Evolutionary conservation across 176 grass and related monocot species (phyloP), one percentile per base, ranked within the genome.

Genomic region (Rhynchospora pubera): DNA sequence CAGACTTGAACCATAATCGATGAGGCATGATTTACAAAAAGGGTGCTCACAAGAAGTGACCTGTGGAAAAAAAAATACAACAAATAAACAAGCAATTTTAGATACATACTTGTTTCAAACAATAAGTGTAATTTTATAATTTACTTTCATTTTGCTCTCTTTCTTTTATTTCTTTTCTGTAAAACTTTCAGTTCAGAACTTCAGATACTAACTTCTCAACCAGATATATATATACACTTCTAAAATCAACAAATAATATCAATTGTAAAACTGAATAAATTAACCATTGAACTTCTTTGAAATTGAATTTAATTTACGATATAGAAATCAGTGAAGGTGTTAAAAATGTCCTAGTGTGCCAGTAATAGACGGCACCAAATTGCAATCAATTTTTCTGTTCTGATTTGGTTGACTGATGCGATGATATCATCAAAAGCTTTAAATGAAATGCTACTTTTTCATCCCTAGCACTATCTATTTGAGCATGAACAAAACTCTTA

Each of bases 1-100:
- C 82, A 90, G 56, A 88, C 85, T 87, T 85, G 89, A 85, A 61
- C 92, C 84, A 69, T 93, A 93, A 28, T 91, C 92, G 22, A 93
- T 89, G 84, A 99, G 89, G 83, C 96, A 95, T 84, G 62, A 79
- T 82, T 95, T 99, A 84, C 96, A 99, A 87, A 95, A 99, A 26
- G 65, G 77, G 89, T 99, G 96, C 68, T 91, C 84, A 55, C 96
- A 99, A 26, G 92, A 95, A 14, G 96, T 87, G 83, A 91, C 96
- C 96, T 99, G 82, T 5, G 22, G 13, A 53, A 52, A 79, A n/a
- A n/a, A 11, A 62, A 53, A 64, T 46, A 28, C 28, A 57, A 16
- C 43, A 63, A 64, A 73, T 58, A 24, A 51, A 9, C 16, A 65
- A 9, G 77, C 1, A 14, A 52, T 71, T 81, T 45, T 11, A 13